Percentiles rank a stretch among this genome's conserved stretches.
These are phyloP conservation scores for Boletus sp. DNA, from an alignment of 768 basidiomycete species.

Conservation along the genomic window DNA sequence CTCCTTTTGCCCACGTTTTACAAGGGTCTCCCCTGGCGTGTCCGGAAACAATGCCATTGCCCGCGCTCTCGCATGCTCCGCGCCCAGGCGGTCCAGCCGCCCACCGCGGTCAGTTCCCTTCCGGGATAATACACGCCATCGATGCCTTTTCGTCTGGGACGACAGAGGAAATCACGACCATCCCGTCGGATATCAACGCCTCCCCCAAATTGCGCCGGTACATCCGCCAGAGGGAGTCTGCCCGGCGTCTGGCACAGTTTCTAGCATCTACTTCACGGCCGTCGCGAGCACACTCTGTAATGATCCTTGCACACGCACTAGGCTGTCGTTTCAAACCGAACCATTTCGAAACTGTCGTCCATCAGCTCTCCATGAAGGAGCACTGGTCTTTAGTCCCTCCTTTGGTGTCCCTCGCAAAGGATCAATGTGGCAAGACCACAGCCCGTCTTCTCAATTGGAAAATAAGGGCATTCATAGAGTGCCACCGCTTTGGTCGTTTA, in stretches of 20 bases:
- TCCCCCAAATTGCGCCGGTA: conserved; percentile 24
- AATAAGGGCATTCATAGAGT: conserved; percentile 56
- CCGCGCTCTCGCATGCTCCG: background rate
- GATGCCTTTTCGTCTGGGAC: conserved; percentile 22
- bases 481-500: conserved; percentile 45
- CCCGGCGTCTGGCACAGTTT: conserved; percentile 32
- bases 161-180: conserved; percentile 2
- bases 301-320: conserved; percentile 46
- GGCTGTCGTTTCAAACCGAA: conserved; percentile 50
- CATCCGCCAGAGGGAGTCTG: conserved; percentile 33
- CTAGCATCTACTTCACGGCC: conserved; percentile 36
- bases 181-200: conserved; percentile 17
- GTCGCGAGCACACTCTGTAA: conserved; percentile 40
- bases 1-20: background rate
- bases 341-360: conserved; percentile 56
- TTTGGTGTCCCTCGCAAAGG: conserved; percentile 46
- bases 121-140: conserved; percentile 24
- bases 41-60: background rate
- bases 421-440: conserved; percentile 48
- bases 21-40: background rate
- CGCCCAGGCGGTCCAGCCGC: background rate
- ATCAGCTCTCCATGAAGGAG: conserved; percentile 43
- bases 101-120: conserved; percentile 19
- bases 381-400: conserved; percentile 51
- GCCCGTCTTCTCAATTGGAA: conserved; percentile 69